A percentile compares a stretch with the other conserved stretches of the same genome.
Evolutionary conservation across 2,329 filamentous ascomycete species (phyloP).

Genomic region (Emericellopsis cladophorae): DNA sequence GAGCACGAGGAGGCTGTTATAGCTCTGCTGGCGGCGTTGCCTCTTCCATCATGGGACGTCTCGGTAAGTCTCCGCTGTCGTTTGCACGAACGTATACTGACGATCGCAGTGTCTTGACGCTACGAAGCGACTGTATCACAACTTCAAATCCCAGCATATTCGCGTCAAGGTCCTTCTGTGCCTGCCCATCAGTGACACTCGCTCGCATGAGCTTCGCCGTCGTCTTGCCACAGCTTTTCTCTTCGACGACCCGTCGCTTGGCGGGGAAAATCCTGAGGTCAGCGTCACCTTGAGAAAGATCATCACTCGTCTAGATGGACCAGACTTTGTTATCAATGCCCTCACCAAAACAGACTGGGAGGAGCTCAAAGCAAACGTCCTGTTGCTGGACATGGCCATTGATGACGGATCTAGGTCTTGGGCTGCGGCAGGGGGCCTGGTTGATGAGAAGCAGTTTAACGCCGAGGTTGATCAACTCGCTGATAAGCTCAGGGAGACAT

Average conservation of each 20-base stretch:
- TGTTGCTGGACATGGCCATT: slow-evolving; percentile 62
- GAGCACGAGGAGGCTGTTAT: slow-evolving; percentile 28
- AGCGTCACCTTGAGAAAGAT: slow-evolving; percentile 28
- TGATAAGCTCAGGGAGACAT: slow-evolving; percentile 41
- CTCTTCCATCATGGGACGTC: slow-evolving; percentile 20
- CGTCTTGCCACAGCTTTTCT: slow-evolving; percentile 54
- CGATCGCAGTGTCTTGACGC: slow-evolving; percentile 33
- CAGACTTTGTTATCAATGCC: slow-evolving; percentile 38
- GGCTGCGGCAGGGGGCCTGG: slow-evolving; percentile 11
- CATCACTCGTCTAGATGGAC: slow-evolving; percentile 28
- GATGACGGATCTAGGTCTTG: slow-evolving; percentile 39
- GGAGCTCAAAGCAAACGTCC: slow-evolving; percentile 50
- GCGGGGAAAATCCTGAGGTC: slow-evolving; percentile 25
- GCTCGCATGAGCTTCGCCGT: slow-evolving; percentile 48
- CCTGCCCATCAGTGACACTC: slow-evolving; percentile 39
- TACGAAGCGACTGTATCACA: slow-evolving; percentile 30
- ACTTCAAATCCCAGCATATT: slow-evolving; percentile 33
- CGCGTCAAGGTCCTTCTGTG: slow-evolving; percentile 44
- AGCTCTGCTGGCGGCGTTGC: slow-evolving; percentile 28
- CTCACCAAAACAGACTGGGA: slow-evolving; percentile 48
- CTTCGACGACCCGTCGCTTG: slow-evolving; percentile 34
- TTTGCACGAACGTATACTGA: slow-evolving; percentile 4
- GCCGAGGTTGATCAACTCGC: slow-evolving; percentile 55
- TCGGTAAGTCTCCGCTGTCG: slow-evolving; percentile 22
- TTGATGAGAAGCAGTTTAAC: slow-evolving; percentile 47